Percentiles rank a stretch among this genome's conserved stretches.
Evolutionary conservation across 106 monocot species (phyloP).

Genomic region (Iris macrosiphon): DNA sequence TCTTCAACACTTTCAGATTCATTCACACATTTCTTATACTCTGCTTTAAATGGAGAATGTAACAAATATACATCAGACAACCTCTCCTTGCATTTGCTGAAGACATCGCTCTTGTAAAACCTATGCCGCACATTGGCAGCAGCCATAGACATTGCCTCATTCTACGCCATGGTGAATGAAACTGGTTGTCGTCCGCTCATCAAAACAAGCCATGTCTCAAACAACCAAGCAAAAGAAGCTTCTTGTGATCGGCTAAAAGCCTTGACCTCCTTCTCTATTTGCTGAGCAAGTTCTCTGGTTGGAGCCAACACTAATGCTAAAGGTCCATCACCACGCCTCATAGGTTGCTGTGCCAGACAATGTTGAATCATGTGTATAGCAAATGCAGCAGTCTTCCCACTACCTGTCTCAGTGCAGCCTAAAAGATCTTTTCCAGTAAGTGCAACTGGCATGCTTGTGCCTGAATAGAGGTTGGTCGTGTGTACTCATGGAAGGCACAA

Average conservation of each 20-base stretch:
- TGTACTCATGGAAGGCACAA: background rate
- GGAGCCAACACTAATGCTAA: slow-evolving; percentile 57
- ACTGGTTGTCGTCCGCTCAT: too few species aligned
- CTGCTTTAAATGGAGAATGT: too few species aligned
- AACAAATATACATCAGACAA: too few species aligned
- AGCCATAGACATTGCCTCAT: too few species aligned
- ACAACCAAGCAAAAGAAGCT: too few species aligned
- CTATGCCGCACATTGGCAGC: too few species aligned
- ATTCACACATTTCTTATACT: too few species aligned
- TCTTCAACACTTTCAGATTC: too few species aligned
- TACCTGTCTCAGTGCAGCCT: background rate
- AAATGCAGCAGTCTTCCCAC: background rate
- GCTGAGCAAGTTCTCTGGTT: slow-evolving; percentile 61
- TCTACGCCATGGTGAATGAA: too few species aligned
- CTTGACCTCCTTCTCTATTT: slow-evolving; percentile 69
- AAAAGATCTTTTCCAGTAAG: background rate
- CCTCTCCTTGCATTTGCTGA: too few species aligned
- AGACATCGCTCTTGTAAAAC: too few species aligned
- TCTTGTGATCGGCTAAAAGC: slow-evolving; percentile 56
- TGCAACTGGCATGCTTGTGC: background rate
- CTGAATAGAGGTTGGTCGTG: background rate
- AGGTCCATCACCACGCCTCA: slow-evolving; percentile 51
- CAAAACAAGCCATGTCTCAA: too few species aligned
- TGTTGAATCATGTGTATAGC: background rate
- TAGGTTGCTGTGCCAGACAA: slow-evolving; percentile 27